Evolutionary conservation across 805 yeast genomes (phyloP).

Genomic region (Hemisphaericaspora nanyangensis): DNA sequence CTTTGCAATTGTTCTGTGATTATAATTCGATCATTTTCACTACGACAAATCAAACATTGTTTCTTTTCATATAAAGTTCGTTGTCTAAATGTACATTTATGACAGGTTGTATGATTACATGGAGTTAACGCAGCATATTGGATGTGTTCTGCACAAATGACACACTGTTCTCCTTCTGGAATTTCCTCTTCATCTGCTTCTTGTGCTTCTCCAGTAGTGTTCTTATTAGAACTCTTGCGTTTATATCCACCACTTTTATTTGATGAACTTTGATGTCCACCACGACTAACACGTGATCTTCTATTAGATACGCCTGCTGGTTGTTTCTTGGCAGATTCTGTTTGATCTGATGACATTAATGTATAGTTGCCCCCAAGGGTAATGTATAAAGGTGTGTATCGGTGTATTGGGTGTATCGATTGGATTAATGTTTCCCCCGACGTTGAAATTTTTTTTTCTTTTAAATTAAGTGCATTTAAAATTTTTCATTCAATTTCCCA

Average conservation of each 20-base stretch:
- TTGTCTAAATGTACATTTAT: constrained; percentile 76
- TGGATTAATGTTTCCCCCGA: too few relatives aligned
- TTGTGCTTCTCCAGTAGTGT: constrained; percentile 4
- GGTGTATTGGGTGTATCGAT: too few relatives aligned
- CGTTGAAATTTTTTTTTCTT: too few relatives aligned
- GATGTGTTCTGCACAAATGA: constrained; percentile 79
- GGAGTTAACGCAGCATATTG: constrained; percentile 66
- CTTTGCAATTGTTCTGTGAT: constrained; percentile 47
- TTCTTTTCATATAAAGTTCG: constrained; percentile 73
- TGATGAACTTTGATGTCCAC: neutral
- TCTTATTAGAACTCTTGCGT: constrained; percentile 5
- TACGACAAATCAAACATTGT: constrained; percentile 80
- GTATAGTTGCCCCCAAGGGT: too few relatives aligned
- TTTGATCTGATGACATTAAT: too few relatives aligned
- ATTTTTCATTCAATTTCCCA: too few relatives aligned
- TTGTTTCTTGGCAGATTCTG: neutral
- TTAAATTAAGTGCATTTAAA: too few relatives aligned
- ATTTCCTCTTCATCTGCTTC: constrained; percentile 23
- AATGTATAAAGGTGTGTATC: too few relatives aligned
- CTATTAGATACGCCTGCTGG: neutral
- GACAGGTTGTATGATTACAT: constrained; percentile 84
- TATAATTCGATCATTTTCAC: constrained; percentile 56
- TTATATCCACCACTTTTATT: constrained; percentile 1
- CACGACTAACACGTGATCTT: neutral
- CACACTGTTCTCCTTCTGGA: constrained; percentile 51